Percentiles rank a stretch among this genome's conserved stretches.
Conservation (phyloP, 495 filamentous ascomycete species). For the Penicillium bovifimosum region DNA sequence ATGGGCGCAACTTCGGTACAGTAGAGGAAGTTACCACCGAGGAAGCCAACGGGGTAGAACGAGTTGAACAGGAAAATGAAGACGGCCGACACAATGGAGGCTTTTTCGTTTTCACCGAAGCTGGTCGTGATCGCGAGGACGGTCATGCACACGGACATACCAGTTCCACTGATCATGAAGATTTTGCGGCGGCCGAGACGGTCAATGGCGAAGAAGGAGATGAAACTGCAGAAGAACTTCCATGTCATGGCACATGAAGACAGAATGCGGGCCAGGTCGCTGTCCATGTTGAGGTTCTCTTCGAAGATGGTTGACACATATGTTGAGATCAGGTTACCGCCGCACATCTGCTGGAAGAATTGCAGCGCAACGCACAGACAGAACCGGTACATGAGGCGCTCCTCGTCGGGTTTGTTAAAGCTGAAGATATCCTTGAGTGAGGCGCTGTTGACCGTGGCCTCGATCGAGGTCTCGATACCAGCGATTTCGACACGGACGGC, state of each 20-base stretch:
- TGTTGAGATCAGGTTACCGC: slow-evolving; percentile 25
- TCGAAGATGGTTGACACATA: slow-evolving; percentile 28
- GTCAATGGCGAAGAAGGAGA: slow-evolving; percentile 43
- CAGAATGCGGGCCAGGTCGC: slow-evolving; percentile 17
- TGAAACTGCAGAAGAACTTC: slow-evolving; percentile 40
- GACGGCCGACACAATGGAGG: slow-evolving; percentile 32
- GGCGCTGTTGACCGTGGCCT: slow-evolving; percentile 12
- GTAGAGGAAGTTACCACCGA: slow-evolving; percentile 52
- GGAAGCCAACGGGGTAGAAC: slow-evolving; percentile 52
- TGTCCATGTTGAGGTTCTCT: slow-evolving; percentile 17
- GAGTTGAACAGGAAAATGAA: slow-evolving; percentile 54
- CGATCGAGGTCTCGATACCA: slow-evolving; percentile 32
- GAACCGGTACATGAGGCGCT: slow-evolving; percentile 26
- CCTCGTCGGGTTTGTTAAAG: slow-evolving; percentile 20
- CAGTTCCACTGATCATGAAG: slow-evolving; percentile 43
- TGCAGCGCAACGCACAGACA: slow-evolving; percentile 32
- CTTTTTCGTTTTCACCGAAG: slow-evolving; percentile 31
- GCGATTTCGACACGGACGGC: slow-evolving; percentile 27
- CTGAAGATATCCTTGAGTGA: slow-evolving; percentile 4
- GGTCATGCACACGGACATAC: slow-evolving; percentile 36
- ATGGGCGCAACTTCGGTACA: slow-evolving; percentile 51
- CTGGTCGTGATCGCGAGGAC: slow-evolving; percentile 38
- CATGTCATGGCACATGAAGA: slow-evolving; percentile 34
- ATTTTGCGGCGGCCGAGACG: slow-evolving; percentile 43
- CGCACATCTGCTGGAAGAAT: slow-evolving; percentile 32